Base-by-base conservation (phyloP, 352 stramenopile species). In the Blastocystis sp. region DNA sequence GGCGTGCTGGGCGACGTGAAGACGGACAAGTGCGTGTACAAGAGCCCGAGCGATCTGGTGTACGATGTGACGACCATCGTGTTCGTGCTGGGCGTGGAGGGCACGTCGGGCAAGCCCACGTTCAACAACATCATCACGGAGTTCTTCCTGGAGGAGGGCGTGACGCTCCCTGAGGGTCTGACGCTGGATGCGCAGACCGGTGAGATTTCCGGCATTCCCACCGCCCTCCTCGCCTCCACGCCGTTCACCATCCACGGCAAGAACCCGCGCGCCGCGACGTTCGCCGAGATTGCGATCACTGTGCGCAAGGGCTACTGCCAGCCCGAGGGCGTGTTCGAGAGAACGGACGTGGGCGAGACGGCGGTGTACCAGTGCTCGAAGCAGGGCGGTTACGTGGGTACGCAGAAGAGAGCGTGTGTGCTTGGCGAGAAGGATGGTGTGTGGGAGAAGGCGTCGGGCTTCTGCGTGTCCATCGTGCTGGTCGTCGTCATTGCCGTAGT, bases 1-100 rank as follows among this genome's bases (percentile, higher is more conserved):
- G 71, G 71, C 1, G 45, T 63, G 2, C 43, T 81, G 42, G 71
- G 71, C 24, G 71, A 81, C 14, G 57, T 81, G 28, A 63, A 65
- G 40, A 65, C 48, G 57, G 71, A 81, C 43, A 3, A 81, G 1
- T 81, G 71, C 43, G 17, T n/a, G 1, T 65, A 64, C 40, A 65
- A 65, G 19, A 21, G 10, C 10, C 71, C 71, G 1, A 10, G 3
- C 17, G 48, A 65, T 24, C 9, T 64, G 17, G 48, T 24, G 17
- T 81, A 81, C n/a, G 48, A 48, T 0, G 21, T 17, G 10, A 43
- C 6, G n/a, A 11, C 10, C 10, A 63, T 63, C 21, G n/a, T 40
- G 38, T 66, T 81, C 28, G 71, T 81, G 1, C 28, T 45, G 42
- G 48, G 43, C n/a, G 66, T 59, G 11, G 19, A 24, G 1, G 48